Conservation (phyloP, 345 rosid genomes). For the Nasturtium officinale region DNA sequence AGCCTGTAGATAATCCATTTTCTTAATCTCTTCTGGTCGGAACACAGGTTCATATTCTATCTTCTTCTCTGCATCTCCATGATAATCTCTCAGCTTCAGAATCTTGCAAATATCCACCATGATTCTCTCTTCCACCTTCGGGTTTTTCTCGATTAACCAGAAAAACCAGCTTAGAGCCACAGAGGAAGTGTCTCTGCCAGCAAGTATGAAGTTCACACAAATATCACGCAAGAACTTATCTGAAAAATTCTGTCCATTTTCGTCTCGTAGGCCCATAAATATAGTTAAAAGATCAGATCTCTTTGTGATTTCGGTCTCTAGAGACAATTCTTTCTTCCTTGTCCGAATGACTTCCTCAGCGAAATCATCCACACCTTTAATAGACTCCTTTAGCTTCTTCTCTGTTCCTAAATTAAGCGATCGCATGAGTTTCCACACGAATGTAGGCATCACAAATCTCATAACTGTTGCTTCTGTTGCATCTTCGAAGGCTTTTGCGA, state of each 20-base stretch:
- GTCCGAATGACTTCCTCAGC: slow-evolving; percentile 67
- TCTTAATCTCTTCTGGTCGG: slow-evolving; percentile 72
- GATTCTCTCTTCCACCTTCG: slow-evolving; percentile 57
- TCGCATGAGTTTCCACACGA: slow-evolving; percentile 78
- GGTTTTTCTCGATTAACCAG: slow-evolving; percentile 70
- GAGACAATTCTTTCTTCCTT: slow-evolving; percentile 59
- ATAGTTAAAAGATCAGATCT: slow-evolving; percentile 69
- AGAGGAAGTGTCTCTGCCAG: slow-evolving; percentile 94
- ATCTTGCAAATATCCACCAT: slow-evolving; percentile 58
- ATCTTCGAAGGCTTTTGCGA: slow-evolving; percentile 82
- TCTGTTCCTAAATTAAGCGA: slow-evolving; percentile 59
- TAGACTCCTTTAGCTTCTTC: slow-evolving; percentile 66
- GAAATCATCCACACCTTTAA: slow-evolving; percentile 66
- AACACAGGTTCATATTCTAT: slow-evolving; percentile 37
- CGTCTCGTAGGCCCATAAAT: slow-evolving; percentile 50
- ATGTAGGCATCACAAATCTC: slow-evolving; percentile 67
- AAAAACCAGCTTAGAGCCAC: slow-evolving; percentile 80
- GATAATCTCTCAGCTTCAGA: slow-evolving; percentile 44
- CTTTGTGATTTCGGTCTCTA: slow-evolving; percentile 39
- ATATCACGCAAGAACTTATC: slow-evolving; percentile 80
- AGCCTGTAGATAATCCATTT: slow-evolving; percentile 86
- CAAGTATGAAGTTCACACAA: slow-evolving; percentile 83
- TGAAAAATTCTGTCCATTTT: slow-evolving; percentile 54
- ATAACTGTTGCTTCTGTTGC: slow-evolving; percentile 69
- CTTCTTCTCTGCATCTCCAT: slow-evolving; percentile 30